Evolutionary conservation across 352 stramenopile species (phyloP), one percentile per base, ranked within the genome.

Genomic region (Globisporangium orthogonon): DNA sequence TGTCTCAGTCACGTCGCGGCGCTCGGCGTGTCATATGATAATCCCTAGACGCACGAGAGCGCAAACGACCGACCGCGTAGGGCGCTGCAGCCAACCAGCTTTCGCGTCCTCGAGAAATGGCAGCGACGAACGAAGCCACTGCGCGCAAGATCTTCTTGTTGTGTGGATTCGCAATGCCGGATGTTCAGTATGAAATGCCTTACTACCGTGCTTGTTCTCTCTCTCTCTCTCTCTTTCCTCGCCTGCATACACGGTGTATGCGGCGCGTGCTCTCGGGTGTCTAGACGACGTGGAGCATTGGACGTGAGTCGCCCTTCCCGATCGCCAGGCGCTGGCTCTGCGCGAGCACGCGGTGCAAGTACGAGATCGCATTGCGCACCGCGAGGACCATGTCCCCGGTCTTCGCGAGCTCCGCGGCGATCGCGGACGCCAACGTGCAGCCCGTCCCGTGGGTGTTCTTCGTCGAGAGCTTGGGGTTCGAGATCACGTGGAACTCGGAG

Each of bases 391-490:
- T 69, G 62, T 81, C 66, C n/a, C 43, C 31, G 10, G 45, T 62
- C 52, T 74, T 88, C 45, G 92, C 91, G 33, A 96, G 75, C 51
- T 88, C 75, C 11, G 92, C 85, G 11, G 91, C 89, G 67, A 98
- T 96, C 33, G 91, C 83, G 0, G 89, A 91, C 13, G 87, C 94
- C n/a, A 98, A 69, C 33, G 93, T 98, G 67, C 94, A 98, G 39
- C 94, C 94, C 17, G 94, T 98, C 53, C 94, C 94, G 62, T 81
- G 72, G 23, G 69, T 78, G 65, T 81, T 81, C 33, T 60, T 61
- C 45, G 75, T 86, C 30, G 33, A 10, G 2, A 86, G 56, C 48
- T 73, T 74, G 18, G 50, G 6, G 54, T 76, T 73, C 28, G 50
- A 54, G 54, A 87, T 58, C 7, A 76, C 57, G 52, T 76, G 56